A percentile compares a stretch with the other conserved stretches of the same genome.
Conservation (phyloP, 306 rosid genomes). For the Rubus parviflorus region DNA sequence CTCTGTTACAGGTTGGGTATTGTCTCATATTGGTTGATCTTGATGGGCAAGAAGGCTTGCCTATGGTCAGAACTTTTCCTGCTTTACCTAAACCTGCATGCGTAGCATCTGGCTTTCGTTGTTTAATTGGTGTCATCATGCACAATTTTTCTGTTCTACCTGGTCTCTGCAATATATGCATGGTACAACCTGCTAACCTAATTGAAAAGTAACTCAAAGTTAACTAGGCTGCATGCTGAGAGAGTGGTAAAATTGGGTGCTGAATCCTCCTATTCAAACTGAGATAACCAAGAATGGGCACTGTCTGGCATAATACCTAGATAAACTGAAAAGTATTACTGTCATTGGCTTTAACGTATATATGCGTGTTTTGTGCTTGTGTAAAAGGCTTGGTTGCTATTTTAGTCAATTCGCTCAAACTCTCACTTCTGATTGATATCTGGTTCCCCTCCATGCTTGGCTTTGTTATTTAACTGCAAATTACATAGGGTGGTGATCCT, state of each 20-base stretch:
- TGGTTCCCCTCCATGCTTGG: neutral
- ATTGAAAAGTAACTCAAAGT: neutral
- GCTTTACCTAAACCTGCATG: neutral
- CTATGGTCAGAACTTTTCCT: neutral
- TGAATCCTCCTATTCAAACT: neutral
- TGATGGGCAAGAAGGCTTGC: neutral
- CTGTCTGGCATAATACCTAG: neutral
- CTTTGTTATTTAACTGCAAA: neutral
- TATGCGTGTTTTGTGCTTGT: neutral
- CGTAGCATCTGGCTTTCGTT: neutral
- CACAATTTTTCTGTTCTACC: neutral
- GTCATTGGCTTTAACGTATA: neutral
- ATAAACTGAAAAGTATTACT: neutral
- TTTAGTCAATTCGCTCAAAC: neutral
- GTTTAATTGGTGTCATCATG: neutral
- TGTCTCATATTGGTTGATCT: neutral
- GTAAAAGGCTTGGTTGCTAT: neutral
- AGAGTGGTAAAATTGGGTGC: neutral
- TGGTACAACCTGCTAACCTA: neutral
- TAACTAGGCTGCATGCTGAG: neutral
- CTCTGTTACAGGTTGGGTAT: neutral
- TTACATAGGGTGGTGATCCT: constrained; percentile 1
- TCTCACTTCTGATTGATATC: neutral
- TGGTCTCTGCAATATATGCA: neutral
- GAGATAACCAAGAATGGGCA: neutral